phyloP scores from a whole-genome alignment of 2,329 filamentous ascomycete genomes.

The Ilyonectria mors-panacis region DNA sequence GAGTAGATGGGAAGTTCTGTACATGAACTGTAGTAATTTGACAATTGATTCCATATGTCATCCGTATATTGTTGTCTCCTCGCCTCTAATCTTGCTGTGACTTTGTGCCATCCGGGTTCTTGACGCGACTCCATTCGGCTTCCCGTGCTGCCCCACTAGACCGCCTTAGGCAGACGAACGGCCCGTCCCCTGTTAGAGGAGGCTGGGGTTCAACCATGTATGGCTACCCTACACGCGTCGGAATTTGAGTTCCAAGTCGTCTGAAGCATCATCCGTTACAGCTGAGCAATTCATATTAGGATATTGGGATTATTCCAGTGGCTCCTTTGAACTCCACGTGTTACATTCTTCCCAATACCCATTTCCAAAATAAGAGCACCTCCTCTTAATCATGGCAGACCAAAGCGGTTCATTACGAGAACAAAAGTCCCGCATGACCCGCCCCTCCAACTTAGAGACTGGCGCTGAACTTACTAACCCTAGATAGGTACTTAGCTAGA shows the following conservation, averaged over 20 bases:
- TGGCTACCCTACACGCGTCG: background rate
- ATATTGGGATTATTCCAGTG: background rate
- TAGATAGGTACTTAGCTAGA: conserved; percentile 21
- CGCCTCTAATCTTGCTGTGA: background rate
- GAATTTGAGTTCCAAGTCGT: background rate
- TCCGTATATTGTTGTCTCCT: background rate
- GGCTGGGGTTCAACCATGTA: background rate
- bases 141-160: conserved; percentile 15
- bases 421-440: background rate
- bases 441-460: conserved; percentile 16
- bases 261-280: background rate
- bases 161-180: background rate
- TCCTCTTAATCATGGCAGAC: background rate
- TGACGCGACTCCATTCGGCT: conserved; percentile 15
- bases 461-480: conserved; percentile 20
- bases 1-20: conserved; percentile 61
- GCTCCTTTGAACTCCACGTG: background rate
- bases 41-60: conserved; percentile 50
- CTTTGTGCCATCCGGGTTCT: conserved; percentile 33
- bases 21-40: conserved; percentile 57
- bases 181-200: background rate
- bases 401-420: conserved; percentile 19
- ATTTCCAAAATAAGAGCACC: background rate
- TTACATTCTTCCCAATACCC: background rate
- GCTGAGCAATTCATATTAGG: background rate